Base-by-base conservation (phyloP, 768 basidiomycete species). In the Rhodotorula babjevae region DNA sequence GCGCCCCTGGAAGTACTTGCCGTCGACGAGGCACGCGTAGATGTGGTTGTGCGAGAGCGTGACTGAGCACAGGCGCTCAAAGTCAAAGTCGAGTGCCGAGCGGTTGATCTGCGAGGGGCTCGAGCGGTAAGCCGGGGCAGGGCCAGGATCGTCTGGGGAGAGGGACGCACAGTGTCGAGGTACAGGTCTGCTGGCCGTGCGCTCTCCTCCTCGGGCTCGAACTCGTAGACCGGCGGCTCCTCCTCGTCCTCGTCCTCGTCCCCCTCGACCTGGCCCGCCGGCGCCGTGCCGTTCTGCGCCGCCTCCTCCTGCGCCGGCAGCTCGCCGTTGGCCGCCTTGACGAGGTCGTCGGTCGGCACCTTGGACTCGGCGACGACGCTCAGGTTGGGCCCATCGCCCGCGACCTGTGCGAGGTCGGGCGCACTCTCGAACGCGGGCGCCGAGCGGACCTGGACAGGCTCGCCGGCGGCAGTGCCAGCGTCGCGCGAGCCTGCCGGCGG, bases 1-100 rank as follows among this genome's bases (percentile, higher is more conserved):
- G 78, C 96, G 85, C 36, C 96, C 96, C 84, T 98, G 95, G 80
- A 96, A 98, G 81, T 97, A 99, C 83, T 96, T 98, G 67, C 96
- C 96, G 80, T 92, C 94, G 25, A 98, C 94, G 65, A 99, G 87
- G 80, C 96, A 99, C 47, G 92, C 93, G 79, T 99, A 99, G 74
- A 90, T 90, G 82, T 99, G 96, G 85, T 96, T 93, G 82, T 98
- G 95, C 55, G 91, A 90, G 66, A 92, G 85, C 49, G 92, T 96
- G 63, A 98, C 92, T 16, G 95, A 97, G 85, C 96, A 99, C 40
- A 98, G 87, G 84, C 95, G 93, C 83, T 99, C 96, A 78, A 99
- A 99, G 83, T 99, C 96, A 82, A 99, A 99, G 82, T 99, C 96
- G 68, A 99, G 87, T 58, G 87, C 85, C 60, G 86, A 87, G 72